Conservation (phyloP, 2,329 filamentous ascomycete species). For the Colletotrichum tanaceti region DNA sequence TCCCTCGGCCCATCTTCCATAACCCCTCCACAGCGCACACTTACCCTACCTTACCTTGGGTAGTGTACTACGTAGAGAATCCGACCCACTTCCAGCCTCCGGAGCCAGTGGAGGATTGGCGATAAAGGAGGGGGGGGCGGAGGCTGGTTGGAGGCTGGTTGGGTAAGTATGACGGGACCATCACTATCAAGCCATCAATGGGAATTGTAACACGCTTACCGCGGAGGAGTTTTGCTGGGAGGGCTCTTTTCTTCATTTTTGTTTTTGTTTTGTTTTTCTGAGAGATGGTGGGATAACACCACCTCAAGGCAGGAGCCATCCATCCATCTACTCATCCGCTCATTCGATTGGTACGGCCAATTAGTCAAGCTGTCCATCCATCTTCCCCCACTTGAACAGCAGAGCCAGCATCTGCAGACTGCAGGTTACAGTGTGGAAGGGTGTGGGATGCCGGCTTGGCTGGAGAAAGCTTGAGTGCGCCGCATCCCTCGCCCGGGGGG, state of each 20-base stretch:
- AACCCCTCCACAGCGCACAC: neutral
- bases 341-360: slow-evolving; percentile 17
- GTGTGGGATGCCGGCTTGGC: slow-evolving; percentile 33
- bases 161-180: slow-evolving; percentile 14
- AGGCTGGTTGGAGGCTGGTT: neutral
- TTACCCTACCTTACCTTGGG: no score
- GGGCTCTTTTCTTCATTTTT: no score
- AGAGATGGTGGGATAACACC: no score
- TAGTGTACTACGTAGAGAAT: neutral
- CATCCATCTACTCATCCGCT: no score
- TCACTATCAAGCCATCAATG: slow-evolving; percentile 6
- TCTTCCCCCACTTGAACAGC: slow-evolving; percentile 22
- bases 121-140: slow-evolving; percentile 37
- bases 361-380: slow-evolving; percentile 16
- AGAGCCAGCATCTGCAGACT: slow-evolving; percentile 30
- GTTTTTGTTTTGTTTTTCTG: no score
- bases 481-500: slow-evolving; percentile 16
- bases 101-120: slow-evolving; percentile 28
- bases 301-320: no score
- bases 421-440: slow-evolving; percentile 23
- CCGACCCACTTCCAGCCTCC: slow-evolving; percentile 29
- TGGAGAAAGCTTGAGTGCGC: slow-evolving; percentile 33
- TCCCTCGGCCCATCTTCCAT: slow-evolving; percentile 19
- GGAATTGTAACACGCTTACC: neutral
- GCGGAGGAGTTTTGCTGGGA: neutral